Percentiles rank a stretch among this genome's conserved stretches.
Evolutionary conservation across 495 filamentous ascomycete species (phyloP).

Genomic region (Podospora australis): DNA sequence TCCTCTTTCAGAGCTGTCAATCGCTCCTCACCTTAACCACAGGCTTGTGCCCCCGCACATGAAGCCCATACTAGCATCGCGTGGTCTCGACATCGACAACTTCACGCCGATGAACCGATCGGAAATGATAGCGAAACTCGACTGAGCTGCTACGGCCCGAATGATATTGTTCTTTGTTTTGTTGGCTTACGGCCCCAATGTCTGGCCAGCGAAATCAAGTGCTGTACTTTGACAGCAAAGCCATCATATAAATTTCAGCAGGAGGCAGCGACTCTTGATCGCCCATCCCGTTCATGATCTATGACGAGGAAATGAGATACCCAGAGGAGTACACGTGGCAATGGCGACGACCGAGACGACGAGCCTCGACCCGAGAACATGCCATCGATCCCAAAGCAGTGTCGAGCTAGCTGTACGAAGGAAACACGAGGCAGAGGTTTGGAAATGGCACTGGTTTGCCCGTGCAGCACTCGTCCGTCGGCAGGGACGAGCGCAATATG

Average conservation of each 20-base stretch:
- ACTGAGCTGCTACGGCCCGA: no score
- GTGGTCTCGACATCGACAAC: slow-evolving; percentile 87
- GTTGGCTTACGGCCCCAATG: slow-evolving; percentile 15
- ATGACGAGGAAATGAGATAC: slow-evolving; percentile 21
- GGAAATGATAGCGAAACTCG: slow-evolving; percentile 96
- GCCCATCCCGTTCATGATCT: slow-evolving; percentile 22
- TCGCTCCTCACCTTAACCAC: slow-evolving; percentile 78
- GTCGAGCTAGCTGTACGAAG: slow-evolving; percentile 13
- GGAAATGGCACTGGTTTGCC: slow-evolving; percentile 6
- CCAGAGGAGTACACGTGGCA: slow-evolving; percentile 14
- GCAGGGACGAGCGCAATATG: slow-evolving; percentile 13
- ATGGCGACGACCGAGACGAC: slow-evolving; percentile 8
- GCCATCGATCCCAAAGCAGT: slow-evolving; percentile 12
- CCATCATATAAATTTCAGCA: slow-evolving; percentile 18
- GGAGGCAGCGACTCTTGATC: slow-evolving; percentile 21
- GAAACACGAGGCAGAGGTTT: slow-evolving; percentile 3
- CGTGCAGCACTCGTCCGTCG: slow-evolving; percentile 9
- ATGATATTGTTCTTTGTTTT: no score
- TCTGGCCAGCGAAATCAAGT: slow-evolving; percentile 15
- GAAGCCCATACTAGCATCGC: slow-evolving; percentile 61
- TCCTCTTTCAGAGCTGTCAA: slow-evolving; percentile 72
- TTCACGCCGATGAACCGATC: slow-evolving; percentile 84
- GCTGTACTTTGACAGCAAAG: slow-evolving; percentile 25
- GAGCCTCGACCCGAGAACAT: slow-evolving; percentile 10
- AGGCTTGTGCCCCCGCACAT: slow-evolving; percentile 81